These are phyloP conservation scores for Agapanthus africanus DNA, from an alignment of 106 monocot genomes.

Conservation along the genomic window DNA sequence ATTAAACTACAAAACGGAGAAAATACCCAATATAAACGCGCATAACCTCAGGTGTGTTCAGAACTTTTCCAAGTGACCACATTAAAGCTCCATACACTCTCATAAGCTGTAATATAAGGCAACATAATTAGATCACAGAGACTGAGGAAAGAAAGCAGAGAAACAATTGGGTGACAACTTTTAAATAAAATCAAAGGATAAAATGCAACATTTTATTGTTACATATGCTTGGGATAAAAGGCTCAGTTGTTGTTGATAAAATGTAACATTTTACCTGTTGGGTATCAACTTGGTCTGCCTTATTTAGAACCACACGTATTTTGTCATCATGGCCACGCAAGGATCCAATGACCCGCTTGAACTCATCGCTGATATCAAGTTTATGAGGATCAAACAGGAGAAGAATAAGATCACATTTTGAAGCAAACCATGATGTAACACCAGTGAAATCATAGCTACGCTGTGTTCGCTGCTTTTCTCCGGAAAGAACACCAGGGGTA, in stretches of 20 bases:
- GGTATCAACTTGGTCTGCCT: conserved; percentile 93
- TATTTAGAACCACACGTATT: conserved; percentile 93
- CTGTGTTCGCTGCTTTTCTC: conserved; percentile 92
- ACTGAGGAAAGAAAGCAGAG: background rate
- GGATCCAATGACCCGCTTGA: conserved; percentile 91
- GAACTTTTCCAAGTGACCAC: conserved; percentile 98
- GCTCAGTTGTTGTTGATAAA: too few species aligned
- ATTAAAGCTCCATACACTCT: conserved; percentile 96
- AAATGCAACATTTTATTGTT: too few species aligned
- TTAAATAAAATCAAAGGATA: background rate
- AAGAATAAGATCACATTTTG: conserved; percentile 95
- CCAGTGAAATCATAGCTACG: conserved; percentile 98
- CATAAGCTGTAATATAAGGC: conserved; percentile 80
- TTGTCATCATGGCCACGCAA: conserved; percentile 95
- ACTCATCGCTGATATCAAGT: conserved; percentile 96
- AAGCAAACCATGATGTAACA: conserved; percentile 97
- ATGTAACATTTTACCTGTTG: conserved; percentile 58
- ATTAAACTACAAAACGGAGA: too few species aligned
- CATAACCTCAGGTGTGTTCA: conserved; percentile 93
- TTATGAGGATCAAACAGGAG: conserved; percentile 97
- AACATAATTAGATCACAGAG: too few species aligned
- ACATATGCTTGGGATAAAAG: too few species aligned
- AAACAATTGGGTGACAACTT: background rate
- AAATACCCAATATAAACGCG: conserved; percentile 93
- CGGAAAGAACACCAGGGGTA: conserved; percentile 93